Base-by-base conservation (phyloP, 768 basidiomycete genomes). In the Tricholoma bakamatsutake region DNA sequence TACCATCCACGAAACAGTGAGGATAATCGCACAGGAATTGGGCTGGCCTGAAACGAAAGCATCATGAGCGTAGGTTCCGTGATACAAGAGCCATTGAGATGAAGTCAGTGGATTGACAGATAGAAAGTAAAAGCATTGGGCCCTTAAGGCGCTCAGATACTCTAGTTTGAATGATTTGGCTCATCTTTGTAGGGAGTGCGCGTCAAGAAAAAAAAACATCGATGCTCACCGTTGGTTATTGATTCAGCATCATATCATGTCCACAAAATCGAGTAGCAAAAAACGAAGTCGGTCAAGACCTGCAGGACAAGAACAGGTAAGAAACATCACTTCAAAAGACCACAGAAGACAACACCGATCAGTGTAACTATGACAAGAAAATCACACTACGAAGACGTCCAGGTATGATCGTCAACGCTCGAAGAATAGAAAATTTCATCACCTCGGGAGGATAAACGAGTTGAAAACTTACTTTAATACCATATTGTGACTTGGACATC, bases 351-450 rank as follows among this genome's bases (percentile, higher is more conserved):
- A 57, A 63, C 71, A 79, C 80, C 74, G 77, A 81, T 90, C 88
- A 90, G 88, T 85, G 88, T 90, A 90, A 90, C 88, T 89, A 90
- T 90, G 88, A 90, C 88, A 87, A 80, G 76, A 79, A 76, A 68
- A 68, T 31, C 76, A 73, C 87, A 83, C 77, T 59, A 81, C 70
- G 66, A 69, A 76, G 69, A 70, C 66, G 71, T 74, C 76, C 74
- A 79, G 80, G 81, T 81, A 74, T 66, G 64, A 73, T 68, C 68
- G 55, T 67, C 69, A 73, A 76, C 74, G 71, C 83, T 84, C 80
- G 72, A 74, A n/a, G n/a, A 63, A 65, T 69, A 68, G 67, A 54
- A 60, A 65, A 66, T 66, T 71, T 85, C 87, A 89, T 89, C 87
- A 67, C 60, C 64, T 78, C 77, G 77, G 62, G 60, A 31, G 4